Conservation (phyloP, 2,329 filamentous ascomycete species). For the Verticillium alfalfae region DNA sequence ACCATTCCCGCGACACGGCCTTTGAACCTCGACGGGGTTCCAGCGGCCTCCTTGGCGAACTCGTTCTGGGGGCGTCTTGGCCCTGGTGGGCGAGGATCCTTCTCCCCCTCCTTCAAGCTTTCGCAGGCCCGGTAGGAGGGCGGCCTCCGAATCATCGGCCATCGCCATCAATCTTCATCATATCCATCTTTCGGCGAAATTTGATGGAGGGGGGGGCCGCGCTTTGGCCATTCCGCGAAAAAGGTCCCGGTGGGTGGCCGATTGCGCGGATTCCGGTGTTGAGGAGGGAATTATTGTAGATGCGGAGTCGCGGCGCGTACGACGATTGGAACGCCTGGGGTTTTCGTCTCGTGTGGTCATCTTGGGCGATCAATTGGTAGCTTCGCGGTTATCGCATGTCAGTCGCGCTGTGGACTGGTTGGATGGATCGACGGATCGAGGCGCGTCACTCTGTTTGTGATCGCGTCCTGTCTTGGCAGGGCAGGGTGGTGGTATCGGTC, state of each 20-base stretch:
- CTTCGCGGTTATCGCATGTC: background rate
- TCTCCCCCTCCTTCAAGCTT: slow-evolving; percentile 83
- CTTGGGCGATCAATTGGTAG: slow-evolving; percentile 11
- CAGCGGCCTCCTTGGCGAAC: slow-evolving; percentile 79
- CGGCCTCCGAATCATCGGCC: slow-evolving; percentile 69
- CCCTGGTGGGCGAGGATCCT: no score
- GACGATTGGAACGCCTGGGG: slow-evolving; percentile 87
- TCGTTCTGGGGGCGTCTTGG: slow-evolving; percentile 65
- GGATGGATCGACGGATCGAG: background rate
- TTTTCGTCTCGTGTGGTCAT: slow-evolving; percentile 43
- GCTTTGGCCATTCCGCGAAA: slow-evolving; percentile 92
- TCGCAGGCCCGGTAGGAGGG: slow-evolving; percentile 77
- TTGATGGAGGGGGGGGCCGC: no score
- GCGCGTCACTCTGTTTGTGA: background rate
- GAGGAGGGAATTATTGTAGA: slow-evolving; percentile 87
- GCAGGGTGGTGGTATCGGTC: background rate
- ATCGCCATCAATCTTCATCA: slow-evolving; percentile 72
- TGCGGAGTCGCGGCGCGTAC: slow-evolving; percentile 84
- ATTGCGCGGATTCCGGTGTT: slow-evolving; percentile 72
- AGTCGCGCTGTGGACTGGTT: background rate
- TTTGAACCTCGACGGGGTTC: slow-evolving; percentile 80
- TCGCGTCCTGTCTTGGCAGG: background rate
- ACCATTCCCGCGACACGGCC: slow-evolving; percentile 95
- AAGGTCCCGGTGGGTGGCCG: slow-evolving; percentile 53
- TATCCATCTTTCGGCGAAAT: slow-evolving; percentile 89